These are phyloP conservation scores for Cronartium quercuum DNA, from an alignment of 1,284 basidiomycete genomes.

Conservation along the genomic window DNA sequence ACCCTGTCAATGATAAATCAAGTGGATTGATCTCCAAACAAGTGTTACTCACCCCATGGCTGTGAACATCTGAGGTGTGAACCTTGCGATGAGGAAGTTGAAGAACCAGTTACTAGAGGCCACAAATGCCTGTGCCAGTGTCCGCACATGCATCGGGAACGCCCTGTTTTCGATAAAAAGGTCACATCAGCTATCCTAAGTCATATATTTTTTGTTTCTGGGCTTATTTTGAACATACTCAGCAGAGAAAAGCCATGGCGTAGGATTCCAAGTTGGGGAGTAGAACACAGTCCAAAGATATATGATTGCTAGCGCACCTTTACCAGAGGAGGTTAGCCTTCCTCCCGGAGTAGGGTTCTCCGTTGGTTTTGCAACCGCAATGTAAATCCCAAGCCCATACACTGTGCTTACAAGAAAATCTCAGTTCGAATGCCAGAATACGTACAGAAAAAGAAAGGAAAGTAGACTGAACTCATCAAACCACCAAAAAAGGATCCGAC, in stretches of 20 bases:
- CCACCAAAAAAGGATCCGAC: constrained; percentile 48
- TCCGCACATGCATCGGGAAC: constrained; percentile 14
- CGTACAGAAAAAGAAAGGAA: not conserved
- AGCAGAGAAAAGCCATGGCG: constrained; percentile 43
- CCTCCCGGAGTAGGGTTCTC: constrained; percentile 8
- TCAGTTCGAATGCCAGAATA: not conserved
- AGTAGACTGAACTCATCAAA: not conserved
- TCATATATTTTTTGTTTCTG: too few species aligned
- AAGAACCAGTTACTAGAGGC: constrained; percentile 39
- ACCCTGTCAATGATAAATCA: not conserved
- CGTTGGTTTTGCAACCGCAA: constrained; percentile 42
- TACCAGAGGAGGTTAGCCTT: constrained; percentile 38
- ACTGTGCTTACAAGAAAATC: constrained; percentile 25
- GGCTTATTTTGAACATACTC: constrained; percentile 36
- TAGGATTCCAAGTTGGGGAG: constrained; percentile 42
- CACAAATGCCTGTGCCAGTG: constrained; percentile 12
- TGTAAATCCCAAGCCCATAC: constrained; percentile 44
- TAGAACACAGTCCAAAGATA: constrained; percentile 45
- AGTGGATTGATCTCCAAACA: not conserved
- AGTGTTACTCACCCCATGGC: constrained; percentile 35
- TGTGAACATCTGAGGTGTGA: constrained; percentile 42
- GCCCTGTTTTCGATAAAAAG: not conserved
- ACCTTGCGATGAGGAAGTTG: constrained; percentile 34
- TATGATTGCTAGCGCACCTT: constrained; percentile 42
- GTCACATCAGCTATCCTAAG: not conserved